A percentile compares a stretch with the other conserved stretches of the same genome.
Evolutionary conservation across 73 alveolate species (phyloP).

Genomic region (Diophrys appendiculata): DNA sequence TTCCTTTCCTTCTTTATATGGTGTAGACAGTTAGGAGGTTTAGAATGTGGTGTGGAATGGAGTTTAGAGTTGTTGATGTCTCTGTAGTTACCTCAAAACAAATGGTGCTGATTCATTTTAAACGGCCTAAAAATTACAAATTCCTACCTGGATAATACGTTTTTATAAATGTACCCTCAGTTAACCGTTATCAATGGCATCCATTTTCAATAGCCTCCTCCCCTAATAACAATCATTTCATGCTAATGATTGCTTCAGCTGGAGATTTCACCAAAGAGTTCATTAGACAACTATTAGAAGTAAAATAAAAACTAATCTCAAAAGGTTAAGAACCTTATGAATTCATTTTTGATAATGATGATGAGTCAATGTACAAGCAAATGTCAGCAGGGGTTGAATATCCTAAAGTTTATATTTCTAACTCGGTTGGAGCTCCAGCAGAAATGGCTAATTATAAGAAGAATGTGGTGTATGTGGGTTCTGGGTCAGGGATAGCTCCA

Average conservation of each 20-base stretch:
- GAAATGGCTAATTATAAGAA: not conserved
- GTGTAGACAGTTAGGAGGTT: not conserved
- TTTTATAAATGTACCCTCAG: constrained; percentile 10
- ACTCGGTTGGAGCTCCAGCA: constrained; percentile 10
- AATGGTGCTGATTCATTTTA: constrained; percentile 3
- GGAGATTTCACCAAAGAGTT: constrained; percentile 22
- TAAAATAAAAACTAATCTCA: not conserved
- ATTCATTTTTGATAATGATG: not conserved
- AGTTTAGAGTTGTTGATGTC: constrained; percentile 8
- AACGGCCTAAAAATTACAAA: constrained; percentile 12
- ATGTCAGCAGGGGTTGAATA: not conserved
- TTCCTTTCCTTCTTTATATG: not conserved
- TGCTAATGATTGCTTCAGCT: constrained; percentile 10
- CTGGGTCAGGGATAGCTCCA: constrained; percentile 33
- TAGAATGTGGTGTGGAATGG: not conserved
- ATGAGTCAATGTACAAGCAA: not conserved
- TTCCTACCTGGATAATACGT: constrained; percentile 24
- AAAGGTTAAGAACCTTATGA: not conserved
- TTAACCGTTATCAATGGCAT: constrained; percentile 16
- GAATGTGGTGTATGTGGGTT: constrained; percentile 13
- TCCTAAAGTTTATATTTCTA: constrained; percentile 16
- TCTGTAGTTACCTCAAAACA: not conserved
- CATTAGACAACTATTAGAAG: not conserved
- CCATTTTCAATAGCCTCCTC: constrained; percentile 28
- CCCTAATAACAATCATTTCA: constrained; percentile 2